Conservation (phyloP, 2,329 filamentous ascomycete genomes). For the Ustulina deusta region DNA sequence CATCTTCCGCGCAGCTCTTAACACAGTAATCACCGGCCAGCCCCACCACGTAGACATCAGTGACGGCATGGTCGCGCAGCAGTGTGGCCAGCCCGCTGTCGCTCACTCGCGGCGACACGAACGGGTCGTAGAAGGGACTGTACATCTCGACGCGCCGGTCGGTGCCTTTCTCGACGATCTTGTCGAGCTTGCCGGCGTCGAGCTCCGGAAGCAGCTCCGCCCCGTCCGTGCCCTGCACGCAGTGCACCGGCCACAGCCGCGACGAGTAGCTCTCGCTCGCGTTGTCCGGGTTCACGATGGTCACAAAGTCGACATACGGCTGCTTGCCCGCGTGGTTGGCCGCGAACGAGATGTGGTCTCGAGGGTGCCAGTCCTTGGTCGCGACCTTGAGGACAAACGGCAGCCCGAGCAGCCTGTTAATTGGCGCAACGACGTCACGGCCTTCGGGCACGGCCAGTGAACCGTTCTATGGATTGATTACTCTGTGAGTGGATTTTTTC, state of each 20-base stretch:
- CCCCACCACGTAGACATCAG: conserved; percentile 87
- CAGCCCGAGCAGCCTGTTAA: conserved; percentile 81
- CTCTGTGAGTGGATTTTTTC: conserved; percentile 35
- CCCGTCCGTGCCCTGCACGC: conserved; percentile 79
- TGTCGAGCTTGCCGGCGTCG: conserved; percentile 68
- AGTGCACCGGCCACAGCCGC: conserved; percentile 90
- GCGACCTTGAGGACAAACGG: conserved; percentile 81
- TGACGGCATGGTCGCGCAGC: conserved; percentile 70
- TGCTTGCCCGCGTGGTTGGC: conserved; percentile 76
- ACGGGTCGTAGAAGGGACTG: conserved; percentile 87
- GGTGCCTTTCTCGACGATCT: conserved; percentile 81
- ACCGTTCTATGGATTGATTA: conserved; percentile 74
- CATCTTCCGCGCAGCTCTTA: conserved; percentile 82
- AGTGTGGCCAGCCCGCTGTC: conserved; percentile 72
- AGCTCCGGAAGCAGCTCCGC: conserved; percentile 81
- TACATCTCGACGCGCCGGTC: conserved; percentile 88
- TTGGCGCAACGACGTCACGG: conserved; percentile 73
- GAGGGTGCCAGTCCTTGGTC: conserved; percentile 93
- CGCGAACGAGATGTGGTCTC: conserved; percentile 88
- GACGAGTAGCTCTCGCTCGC: conserved; percentile 72
- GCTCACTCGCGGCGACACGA: conserved; percentile 68
- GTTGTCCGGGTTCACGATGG: conserved; percentile 75
- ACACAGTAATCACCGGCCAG: conserved; percentile 93
- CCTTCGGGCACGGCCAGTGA: conserved; percentile 84
- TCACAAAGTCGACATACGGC: conserved; percentile 74